phyloP scores from a whole-genome alignment of 441 rosid genomes.

The Pelargonium cotyledonis region DNA sequence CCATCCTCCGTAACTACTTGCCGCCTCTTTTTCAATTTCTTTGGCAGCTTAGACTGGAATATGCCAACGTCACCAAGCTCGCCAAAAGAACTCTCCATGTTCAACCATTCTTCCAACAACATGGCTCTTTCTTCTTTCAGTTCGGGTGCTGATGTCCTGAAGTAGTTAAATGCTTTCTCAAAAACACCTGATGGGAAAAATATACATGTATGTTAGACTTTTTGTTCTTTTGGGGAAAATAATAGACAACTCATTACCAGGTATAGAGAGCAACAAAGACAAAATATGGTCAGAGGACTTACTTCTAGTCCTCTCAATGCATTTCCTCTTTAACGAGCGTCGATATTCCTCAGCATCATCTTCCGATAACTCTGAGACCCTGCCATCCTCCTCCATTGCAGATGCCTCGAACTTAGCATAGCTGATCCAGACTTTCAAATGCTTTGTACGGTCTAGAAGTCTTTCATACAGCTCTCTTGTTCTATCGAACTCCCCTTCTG shows the following conservation, averaged over 20 bases:
- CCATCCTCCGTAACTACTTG: slow-evolving; percentile 58
- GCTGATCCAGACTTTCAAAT: slow-evolving; percentile 93
- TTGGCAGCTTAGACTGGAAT: slow-evolving; percentile 69
- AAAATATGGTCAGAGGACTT: slow-evolving; percentile 19
- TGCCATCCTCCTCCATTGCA: slow-evolving; percentile 35
- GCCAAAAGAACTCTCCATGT: slow-evolving; percentile 57
- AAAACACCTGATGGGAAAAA: slow-evolving; percentile 43
- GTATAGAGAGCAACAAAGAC: background rate
- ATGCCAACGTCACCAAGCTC: slow-evolving; percentile 58
- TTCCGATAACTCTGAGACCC: slow-evolving; percentile 24
- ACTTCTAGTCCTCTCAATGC: slow-evolving; percentile 68
- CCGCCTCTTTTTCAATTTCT: slow-evolving; percentile 79
- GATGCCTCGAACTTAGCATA: slow-evolving; percentile 81
- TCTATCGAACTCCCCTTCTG: slow-evolving; percentile 67
- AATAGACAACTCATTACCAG: background rate
- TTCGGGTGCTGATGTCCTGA: slow-evolving; percentile 64
- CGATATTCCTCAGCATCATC: slow-evolving; percentile 23
- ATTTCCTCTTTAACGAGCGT: slow-evolving; percentile 35
- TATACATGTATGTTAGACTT: slow-evolving; percentile 3
- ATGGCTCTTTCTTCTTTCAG: slow-evolving; percentile 80
- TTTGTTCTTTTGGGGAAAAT: background rate
- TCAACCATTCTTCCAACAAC: slow-evolving; percentile 82
- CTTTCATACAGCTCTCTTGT: slow-evolving; percentile 67
- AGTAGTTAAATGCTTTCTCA: slow-evolving; percentile 67
- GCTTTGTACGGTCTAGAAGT: slow-evolving; percentile 74